phyloP scores from a whole-genome alignment of 2,329 filamentous ascomycete genomes.

The Fusarium citri region DNA sequence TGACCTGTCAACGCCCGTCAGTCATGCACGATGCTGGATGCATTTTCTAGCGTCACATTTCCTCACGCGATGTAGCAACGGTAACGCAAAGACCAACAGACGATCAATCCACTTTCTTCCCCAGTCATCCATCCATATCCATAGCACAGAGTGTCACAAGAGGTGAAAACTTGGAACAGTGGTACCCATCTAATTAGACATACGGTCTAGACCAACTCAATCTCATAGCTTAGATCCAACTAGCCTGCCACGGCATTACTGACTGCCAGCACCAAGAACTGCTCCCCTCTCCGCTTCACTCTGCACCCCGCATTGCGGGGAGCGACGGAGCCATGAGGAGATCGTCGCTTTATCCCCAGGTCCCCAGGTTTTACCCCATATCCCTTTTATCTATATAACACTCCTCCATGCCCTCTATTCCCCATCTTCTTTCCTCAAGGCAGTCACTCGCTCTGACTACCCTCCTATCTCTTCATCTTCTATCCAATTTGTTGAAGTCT shows the following conservation, averaged over 20 bases:
- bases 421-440: constrained; percentile 15
- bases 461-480: background rate
- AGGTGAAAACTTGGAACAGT: background rate
- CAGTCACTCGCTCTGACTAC: constrained; percentile 31
- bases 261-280: background rate
- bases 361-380: constrained; percentile 7
- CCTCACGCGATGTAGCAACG: background rate
- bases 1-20: background rate
- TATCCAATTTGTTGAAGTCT: background rate
- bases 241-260: constrained; percentile 15
- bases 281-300: background rate
- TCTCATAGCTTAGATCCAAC: constrained; percentile 16
- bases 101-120: background rate
- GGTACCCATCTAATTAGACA: background rate
- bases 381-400: constrained; percentile 24
- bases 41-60: constrained; percentile 25
- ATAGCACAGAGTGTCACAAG: background rate
- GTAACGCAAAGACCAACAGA: constrained; percentile 10
- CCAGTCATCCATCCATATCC: background rate
- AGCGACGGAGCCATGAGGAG: constrained; percentile 7
- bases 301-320: constrained; percentile 38
- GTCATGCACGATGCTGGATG: background rate
- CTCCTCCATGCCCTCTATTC: background rate
- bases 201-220: constrained; percentile 32
- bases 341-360: background rate